Evolutionary conservation across 345 rosid species (phyloP).

Genomic region (Gossypium mustelinum): DNA sequence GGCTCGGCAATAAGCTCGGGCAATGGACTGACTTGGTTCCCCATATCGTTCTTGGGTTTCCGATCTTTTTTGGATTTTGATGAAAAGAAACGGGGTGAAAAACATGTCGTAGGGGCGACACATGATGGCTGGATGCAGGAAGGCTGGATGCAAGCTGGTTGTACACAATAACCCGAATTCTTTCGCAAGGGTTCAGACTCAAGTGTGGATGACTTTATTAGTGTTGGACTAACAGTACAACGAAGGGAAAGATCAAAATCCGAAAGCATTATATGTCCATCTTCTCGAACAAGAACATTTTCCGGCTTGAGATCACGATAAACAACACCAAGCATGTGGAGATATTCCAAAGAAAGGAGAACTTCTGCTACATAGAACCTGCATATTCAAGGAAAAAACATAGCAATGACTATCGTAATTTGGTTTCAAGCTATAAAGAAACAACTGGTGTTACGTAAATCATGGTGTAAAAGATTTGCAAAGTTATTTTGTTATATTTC

Average conservation of each 20-base stretch:
- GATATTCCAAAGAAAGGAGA: slow-evolving; percentile 78
- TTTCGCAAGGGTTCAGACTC: slow-evolving; percentile 46
- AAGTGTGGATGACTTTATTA: slow-evolving; percentile 45
- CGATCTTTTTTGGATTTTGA: slow-evolving; percentile 50
- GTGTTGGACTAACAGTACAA: slow-evolving; percentile 52
- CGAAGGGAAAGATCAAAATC: slow-evolving; percentile 84
- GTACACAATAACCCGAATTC: slow-evolving; percentile 54
- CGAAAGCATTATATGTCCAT: slow-evolving; percentile 87
- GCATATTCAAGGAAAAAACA: slow-evolving; percentile 18
- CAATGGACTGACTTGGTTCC: slow-evolving; percentile 60
- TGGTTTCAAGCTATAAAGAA: slow-evolving; percentile 8
- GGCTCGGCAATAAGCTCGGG: slow-evolving; percentile 91
- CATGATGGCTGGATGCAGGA: slow-evolving; percentile 57
- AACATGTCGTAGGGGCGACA: slow-evolving; percentile 55
- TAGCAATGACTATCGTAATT: slow-evolving; percentile 2
- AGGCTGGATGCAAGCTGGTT: slow-evolving; percentile 56
- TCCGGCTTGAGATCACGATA: slow-evolving; percentile 86
- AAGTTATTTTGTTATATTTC: neutral
- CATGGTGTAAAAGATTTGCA: neutral
- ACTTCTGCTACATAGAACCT: slow-evolving; percentile 83
- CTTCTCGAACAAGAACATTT: slow-evolving; percentile 87
- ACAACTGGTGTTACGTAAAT: neutral
- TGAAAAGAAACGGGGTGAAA: slow-evolving; percentile 53
- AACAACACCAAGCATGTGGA: slow-evolving; percentile 82
- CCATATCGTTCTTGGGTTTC: slow-evolving; percentile 44